Conservation (phyloP, 225 moss, liverwort and hornwort species). For the Ulota crispa region DNA sequence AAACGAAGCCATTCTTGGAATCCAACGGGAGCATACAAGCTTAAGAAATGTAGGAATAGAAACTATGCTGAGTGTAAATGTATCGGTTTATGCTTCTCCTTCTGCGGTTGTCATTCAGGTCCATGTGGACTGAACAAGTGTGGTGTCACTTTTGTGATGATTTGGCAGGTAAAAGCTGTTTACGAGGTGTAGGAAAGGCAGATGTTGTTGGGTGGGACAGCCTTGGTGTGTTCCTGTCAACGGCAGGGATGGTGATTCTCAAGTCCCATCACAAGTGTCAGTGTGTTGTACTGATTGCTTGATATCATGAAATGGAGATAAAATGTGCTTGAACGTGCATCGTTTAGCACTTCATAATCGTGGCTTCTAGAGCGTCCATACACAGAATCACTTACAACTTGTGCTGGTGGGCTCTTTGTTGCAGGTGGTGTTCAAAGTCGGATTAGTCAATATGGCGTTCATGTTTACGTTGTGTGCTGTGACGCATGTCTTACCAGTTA, state of each 20-base stretch:
- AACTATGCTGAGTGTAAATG: not conserved
- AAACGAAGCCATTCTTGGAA: not conserved
- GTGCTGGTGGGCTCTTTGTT: conserved; percentile 18
- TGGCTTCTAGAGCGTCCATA: not conserved
- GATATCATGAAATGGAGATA: not conserved
- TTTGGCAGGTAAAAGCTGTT: conserved; percentile 64
- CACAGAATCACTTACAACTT: not conserved
- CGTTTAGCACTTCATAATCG: not conserved
- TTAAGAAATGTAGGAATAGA: not conserved
- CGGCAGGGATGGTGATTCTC: conserved; percentile 65
- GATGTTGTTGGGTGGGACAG: conserved; percentile 80
- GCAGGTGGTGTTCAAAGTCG: conserved; percentile 75
- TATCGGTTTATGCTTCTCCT: not conserved
- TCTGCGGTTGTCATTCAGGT: not conserved
- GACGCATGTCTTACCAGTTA: conserved; percentile 43
- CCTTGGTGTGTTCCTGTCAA: conserved; percentile 59
- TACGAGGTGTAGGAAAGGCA: conserved; percentile 62
- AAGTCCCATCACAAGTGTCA: conserved; percentile 4
- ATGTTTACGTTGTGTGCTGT: conserved; percentile 42
- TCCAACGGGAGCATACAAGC: not conserved
- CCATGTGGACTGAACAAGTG: not conserved
- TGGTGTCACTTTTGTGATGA: not conserved
- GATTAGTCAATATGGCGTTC: conserved; percentile 54
- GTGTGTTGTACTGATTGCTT: not conserved
- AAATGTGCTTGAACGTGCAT: not conserved